Base-by-base conservation (phyloP, 2,329 filamentous ascomycete species). In the Alternaria tenuissima region DNA sequence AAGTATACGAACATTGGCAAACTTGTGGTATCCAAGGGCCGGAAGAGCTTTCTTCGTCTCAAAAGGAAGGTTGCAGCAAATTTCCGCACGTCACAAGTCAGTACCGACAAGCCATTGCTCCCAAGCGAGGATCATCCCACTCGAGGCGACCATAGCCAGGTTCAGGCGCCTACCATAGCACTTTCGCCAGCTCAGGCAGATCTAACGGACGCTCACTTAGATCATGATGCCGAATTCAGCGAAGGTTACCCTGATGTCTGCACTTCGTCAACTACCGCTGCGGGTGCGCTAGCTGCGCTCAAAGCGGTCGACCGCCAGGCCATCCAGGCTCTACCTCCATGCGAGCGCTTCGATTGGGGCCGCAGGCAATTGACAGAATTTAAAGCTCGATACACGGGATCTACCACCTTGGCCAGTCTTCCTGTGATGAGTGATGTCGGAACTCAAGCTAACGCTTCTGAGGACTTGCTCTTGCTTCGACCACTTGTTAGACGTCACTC, bases 341-440 rank as follows among this genome's bases (percentile, higher is more conserved):
- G 69, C 7, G 26, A 72, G 43, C 62, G 63, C 1, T 32, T 55
- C 32, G 32, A 28, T 8, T 71, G 67, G 66, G 49, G 66, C 24
- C 69, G 71, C 14, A 54, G 57, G 20, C 61, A 67, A 39, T 34
- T 71, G n/a, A 64, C 68, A 16, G 58, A 55, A 8, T 68, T 66
- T 44, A 69, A 66, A 47, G 30, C 22, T 47, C 47, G 30, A 9
- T 38, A 44, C 18, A 18, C 51, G 12, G 58, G 12, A 57, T 55
- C 49, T 8, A 39, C 18, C 55, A 43, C 42, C 53, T 52, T 12
- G 8, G 26, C 36, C n/a, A 28, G 22, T 16, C 34, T 44, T 30
- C 52, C 62, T 55, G n/a, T 44, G 11, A 66, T 41, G 44, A 49
- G 59, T 28, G 39, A 63, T n/a, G 44, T 9, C 22, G 63, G 53